Evolutionary conservation across 2,329 filamentous ascomycete species (phyloP).

Genomic region (Arthrobotrys iridis): DNA sequence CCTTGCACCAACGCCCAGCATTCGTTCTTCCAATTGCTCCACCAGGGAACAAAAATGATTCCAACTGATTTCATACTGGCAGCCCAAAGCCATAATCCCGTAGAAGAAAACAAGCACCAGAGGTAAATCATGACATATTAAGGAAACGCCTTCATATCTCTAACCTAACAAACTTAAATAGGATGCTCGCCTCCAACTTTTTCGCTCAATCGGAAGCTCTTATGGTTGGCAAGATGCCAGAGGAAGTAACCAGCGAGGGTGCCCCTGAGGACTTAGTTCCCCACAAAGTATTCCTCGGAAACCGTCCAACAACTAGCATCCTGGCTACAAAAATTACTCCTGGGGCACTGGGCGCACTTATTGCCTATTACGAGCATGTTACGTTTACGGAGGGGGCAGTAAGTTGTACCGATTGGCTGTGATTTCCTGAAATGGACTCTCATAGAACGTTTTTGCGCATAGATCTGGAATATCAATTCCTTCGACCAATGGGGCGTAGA

Average conservation of each 20-base stretch:
- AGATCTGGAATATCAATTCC: constrained; percentile 97
- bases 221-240: constrained; percentile 88
- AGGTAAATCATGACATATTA: constrained; percentile 65
- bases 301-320: constrained; percentile 95
- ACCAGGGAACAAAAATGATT: constrained; percentile 99
- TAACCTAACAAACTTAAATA: constrained; percentile 49
- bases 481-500: constrained; percentile 99
- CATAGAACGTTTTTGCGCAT: not conserved
- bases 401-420: not conserved
- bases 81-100: constrained; percentile 94
- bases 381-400: constrained; percentile 94
- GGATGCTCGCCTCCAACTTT: constrained; percentile 90
- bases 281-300: constrained; percentile 99
- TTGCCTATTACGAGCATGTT: constrained; percentile 98
- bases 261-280: constrained; percentile 79
- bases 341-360: constrained; percentile 89
- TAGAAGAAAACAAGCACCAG: constrained; percentile 91
- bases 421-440: not conserved
- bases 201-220: constrained; percentile 88
- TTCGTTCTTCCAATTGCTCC: constrained; percentile 99
- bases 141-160: not conserved
- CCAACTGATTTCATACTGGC: constrained; percentile 98
- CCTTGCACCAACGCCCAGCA: constrained; percentile 99
- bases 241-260: constrained; percentile 80
- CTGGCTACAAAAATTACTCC: constrained; percentile 93